A percentile compares a stretch with the other conserved stretches of the same genome.
These are phyloP conservation scores for Botrytis galanthina DNA, from an alignment of 2,329 filamentous ascomycete species.

Conservation along the genomic window DNA sequence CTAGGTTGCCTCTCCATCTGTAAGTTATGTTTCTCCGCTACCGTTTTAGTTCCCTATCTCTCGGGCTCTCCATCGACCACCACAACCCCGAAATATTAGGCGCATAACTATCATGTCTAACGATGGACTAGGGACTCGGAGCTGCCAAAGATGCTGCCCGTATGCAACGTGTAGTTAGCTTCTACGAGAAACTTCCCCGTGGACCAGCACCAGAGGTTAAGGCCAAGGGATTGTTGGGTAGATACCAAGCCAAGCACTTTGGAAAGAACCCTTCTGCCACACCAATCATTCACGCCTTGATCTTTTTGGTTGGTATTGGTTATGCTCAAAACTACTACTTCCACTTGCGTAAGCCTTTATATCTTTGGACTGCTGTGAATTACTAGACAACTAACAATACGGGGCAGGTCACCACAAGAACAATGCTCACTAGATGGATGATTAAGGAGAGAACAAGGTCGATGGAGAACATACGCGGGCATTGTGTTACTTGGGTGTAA, in stretches of 20 bases:
- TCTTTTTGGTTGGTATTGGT: conserved; percentile 73
- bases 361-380: neutral
- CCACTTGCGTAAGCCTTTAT: conserved; percentile 80
- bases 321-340: conserved; percentile 99
- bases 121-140: conserved; percentile 72
- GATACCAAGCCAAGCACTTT: conserved; percentile 92
- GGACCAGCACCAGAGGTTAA: conserved; percentile 82
- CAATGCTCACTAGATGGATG: conserved; percentile 80
- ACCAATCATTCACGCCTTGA: conserved; percentile 85
- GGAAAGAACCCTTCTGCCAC: conserved; percentile 86
- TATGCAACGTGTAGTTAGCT: conserved; percentile 97
- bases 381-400: conserved; percentile 16
- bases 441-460: neutral
- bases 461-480: conserved; percentile 7
- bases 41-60: neutral
- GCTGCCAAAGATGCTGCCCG: conserved; percentile 92
- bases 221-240: conserved; percentile 76
- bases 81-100: neutral
- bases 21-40: conserved; percentile 29
- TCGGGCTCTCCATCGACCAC: neutral
- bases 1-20: conserved; percentile 40
- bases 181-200: conserved; percentile 98
- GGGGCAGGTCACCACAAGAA: conserved; percentile 97
- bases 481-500: conserved; percentile 31
- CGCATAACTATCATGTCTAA: neutral